A percentile compares a stretch with the other conserved stretches of the same genome.
These are phyloP conservation scores for Aspergillus phoenicis DNA, from an alignment of 2,329 filamentous ascomycete species.

Conservation along the genomic window DNA sequence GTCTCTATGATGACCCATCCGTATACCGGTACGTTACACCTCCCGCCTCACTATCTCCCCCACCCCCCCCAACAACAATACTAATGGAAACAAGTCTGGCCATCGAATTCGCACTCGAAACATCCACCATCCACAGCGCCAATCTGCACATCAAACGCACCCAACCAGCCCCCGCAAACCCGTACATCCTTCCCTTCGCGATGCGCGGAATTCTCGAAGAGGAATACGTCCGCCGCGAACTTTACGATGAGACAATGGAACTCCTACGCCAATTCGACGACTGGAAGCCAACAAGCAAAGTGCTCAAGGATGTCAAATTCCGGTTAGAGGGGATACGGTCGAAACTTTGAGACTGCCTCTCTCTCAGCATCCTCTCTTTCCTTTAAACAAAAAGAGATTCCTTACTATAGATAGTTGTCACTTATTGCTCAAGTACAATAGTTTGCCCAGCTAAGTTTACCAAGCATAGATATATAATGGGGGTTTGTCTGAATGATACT, in stretches of 20 bases:
- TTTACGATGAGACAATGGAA: conserved; percentile 74
- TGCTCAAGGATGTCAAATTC: conserved; percentile 93
- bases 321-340: conserved; percentile 87
- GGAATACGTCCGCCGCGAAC: conserved; percentile 79
- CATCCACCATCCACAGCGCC: conserved; percentile 56
- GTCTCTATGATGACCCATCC: conserved; percentile 84
- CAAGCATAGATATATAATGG: no score
- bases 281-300: conserved; percentile 89
- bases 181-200: conserved; percentile 91
- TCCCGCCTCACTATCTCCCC: no score
- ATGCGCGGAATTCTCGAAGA: conserved; percentile 93
- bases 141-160: conserved; percentile 57
- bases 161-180: conserved; percentile 61
- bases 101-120: conserved; percentile 73
- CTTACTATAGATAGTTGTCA: neutral
- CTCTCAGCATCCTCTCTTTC: neutral
- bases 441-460: no score
- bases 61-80: conserved; percentile 6
- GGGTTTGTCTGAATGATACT: no score
- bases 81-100: conserved; percentile 57
- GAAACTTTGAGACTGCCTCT: conserved; percentile 59
- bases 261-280: conserved; percentile 86
- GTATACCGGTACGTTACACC: conserved; percentile 70
- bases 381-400: neutral
- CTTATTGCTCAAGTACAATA: neutral